phyloP scores from a whole-genome alignment of 331 rosid genomes.

The Malus hybrid region DNA sequence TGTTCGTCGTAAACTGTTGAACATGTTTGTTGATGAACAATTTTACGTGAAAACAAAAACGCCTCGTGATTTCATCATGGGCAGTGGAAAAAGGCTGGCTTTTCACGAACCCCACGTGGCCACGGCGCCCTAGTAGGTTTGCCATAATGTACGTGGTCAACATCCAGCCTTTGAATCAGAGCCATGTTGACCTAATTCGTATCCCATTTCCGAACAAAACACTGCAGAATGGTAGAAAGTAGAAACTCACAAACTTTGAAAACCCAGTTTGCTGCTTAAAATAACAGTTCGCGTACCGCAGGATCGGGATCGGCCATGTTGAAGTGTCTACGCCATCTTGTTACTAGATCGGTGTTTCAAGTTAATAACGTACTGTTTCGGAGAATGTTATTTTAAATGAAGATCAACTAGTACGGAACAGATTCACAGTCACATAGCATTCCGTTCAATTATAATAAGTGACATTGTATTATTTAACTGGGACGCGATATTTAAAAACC shows the following conservation, averaged over 20 bases:
- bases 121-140: constrained; percentile 26
- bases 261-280: constrained; percentile 18
- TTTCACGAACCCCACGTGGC: constrained; percentile 41
- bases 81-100: neutral
- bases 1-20: too few species aligned
- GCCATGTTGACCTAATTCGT: constrained; percentile 25
- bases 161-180: constrained; percentile 24
- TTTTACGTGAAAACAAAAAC: neutral
- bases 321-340: neutral
- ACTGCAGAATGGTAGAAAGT: neutral
- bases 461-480: too few species aligned
- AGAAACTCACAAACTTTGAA: constrained; percentile 10
- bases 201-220: neutral
- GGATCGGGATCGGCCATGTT: constrained; percentile 12
- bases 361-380: too few species aligned
- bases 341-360: too few species aligned
- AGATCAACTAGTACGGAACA: fast-evolving
- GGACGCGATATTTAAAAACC: too few species aligned
- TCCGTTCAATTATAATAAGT: too few species aligned
- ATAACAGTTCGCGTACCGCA: constrained; percentile 9
- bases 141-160: constrained; percentile 26
- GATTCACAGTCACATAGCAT: fast-evolving
- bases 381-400: too few species aligned
- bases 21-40: too few species aligned
- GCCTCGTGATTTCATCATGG: constrained; percentile 1